Conservation (phyloP, 495 filamentous ascomycete genomes). For the Coniosporium apollinis region DNA sequence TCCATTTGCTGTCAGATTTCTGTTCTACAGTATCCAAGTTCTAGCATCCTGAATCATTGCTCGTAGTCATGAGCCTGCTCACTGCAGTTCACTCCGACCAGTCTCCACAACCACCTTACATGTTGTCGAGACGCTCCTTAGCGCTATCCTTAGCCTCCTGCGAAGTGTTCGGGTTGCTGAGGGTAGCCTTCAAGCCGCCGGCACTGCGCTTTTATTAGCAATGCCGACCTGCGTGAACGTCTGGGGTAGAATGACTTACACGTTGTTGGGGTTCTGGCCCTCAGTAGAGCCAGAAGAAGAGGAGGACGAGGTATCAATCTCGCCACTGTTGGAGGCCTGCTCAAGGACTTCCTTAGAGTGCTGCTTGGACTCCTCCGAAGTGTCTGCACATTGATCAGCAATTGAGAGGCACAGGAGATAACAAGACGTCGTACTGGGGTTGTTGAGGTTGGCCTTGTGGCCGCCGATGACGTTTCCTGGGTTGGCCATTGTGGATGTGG, state of each 20-base stretch:
- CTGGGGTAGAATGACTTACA: slow-evolving; percentile 16
- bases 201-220: not conserved
- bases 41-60: too few species aligned
- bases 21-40: too few species aligned
- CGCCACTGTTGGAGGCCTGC: slow-evolving; percentile 23
- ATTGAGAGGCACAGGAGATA: not conserved
- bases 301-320: slow-evolving; percentile 7
- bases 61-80: too few species aligned
- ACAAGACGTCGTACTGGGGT: slow-evolving; percentile 24
- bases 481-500: too few species aligned
- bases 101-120: too few species aligned
- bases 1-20: too few species aligned
- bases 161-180: slow-evolving; percentile 31
- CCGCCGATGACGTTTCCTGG: slow-evolving; percentile 31
- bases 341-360: slow-evolving; percentile 29
- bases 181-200: slow-evolving; percentile 8
- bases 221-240: too few species aligned
- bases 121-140: slow-evolving; percentile 15
- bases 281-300: slow-evolving; percentile 8
- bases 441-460: slow-evolving; percentile 32
- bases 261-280: slow-evolving; percentile 28
- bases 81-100: too few species aligned
- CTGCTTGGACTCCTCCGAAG: slow-evolving; percentile 29
- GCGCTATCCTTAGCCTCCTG: slow-evolving; percentile 31
- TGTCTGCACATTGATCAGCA: slow-evolving; percentile 16